A percentile compares a stretch with the other conserved stretches of the same genome.
Evolutionary conservation across 495 filamentous ascomycete genomes (phyloP).

Genomic region (Neurospora pannonica): DNA sequence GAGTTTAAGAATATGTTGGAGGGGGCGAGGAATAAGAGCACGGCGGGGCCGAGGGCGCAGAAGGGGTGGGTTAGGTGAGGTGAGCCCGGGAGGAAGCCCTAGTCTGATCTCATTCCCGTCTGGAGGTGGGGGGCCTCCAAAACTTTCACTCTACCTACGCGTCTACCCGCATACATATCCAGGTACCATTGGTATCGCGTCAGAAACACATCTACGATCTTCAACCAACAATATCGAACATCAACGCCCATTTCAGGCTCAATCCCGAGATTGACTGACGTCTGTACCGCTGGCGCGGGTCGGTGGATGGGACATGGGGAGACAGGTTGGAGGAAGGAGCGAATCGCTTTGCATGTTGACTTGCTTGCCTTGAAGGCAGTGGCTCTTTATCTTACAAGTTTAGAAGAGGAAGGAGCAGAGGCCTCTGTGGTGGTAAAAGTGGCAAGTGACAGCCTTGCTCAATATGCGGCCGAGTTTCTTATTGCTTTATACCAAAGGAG

Average conservation of each 20-base stretch:
- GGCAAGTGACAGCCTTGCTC: neutral
- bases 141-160: neutral
- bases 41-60: slow-evolving; percentile 8
- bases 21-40: slow-evolving; percentile 23
- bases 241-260: no score
- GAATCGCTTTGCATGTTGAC: neutral
- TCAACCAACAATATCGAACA: neutral
- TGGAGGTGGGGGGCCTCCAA: neutral
- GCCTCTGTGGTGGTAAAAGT: neutral
- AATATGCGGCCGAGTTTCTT: neutral
- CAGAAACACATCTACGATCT: neutral
- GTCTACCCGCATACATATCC: neutral
- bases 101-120: neutral
- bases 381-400: neutral
- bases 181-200: neutral
- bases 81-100: neutral
- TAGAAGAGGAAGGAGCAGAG: neutral
- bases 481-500: neutral
- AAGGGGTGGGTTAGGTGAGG: neutral
- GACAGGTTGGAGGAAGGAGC: neutral
- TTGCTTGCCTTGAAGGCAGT: neutral
- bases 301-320: neutral
- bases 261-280: neutral
- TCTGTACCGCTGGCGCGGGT: neutral
- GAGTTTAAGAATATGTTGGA: slow-evolving; percentile 30